phyloP scores from a whole-genome alignment of 257 asterid species.

The Plantago major region DNA sequence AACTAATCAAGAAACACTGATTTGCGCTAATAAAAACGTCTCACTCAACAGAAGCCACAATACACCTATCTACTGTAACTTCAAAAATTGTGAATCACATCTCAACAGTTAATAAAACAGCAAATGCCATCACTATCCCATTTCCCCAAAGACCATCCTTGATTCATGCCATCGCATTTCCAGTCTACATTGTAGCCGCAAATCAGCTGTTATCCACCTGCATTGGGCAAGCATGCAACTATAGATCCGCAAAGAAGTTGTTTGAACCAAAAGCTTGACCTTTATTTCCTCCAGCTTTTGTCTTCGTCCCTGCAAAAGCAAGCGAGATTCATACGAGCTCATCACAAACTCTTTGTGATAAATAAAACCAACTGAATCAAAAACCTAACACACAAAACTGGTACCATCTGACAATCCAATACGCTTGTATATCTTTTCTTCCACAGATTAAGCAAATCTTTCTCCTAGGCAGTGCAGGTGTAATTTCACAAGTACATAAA shows the following conservation, averaged over 20 bases:
- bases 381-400: not conserved
- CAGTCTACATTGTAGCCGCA: too few relatives aligned
- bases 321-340: conserved; percentile 3
- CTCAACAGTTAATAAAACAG: too few relatives aligned
- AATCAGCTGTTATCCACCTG: too few relatives aligned
- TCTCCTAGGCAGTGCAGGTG: conserved; percentile 1
- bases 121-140: too few relatives aligned
- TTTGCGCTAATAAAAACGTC: too few relatives aligned
- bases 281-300: conserved; percentile 28
- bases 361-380: not conserved
- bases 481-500: not conserved
- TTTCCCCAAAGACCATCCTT: too few relatives aligned
- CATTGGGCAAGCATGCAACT: conserved; percentile 4
- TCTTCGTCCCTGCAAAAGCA: conserved; percentile 32
- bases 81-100: too few relatives aligned
- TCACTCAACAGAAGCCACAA: too few relatives aligned
- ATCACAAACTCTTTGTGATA: not conserved
- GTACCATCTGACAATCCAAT: not conserved
- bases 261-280: conserved; percentile 34
- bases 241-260: conserved; percentile 70
- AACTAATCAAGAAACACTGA: too few relatives aligned
- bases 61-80: too few relatives aligned
- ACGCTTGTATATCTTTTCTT: not conserved
- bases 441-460: not conserved
- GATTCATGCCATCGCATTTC: too few relatives aligned